phyloP scores from a whole-genome alignment of 257 asterid species.

The Nicotiana obtusifolia region DNA sequence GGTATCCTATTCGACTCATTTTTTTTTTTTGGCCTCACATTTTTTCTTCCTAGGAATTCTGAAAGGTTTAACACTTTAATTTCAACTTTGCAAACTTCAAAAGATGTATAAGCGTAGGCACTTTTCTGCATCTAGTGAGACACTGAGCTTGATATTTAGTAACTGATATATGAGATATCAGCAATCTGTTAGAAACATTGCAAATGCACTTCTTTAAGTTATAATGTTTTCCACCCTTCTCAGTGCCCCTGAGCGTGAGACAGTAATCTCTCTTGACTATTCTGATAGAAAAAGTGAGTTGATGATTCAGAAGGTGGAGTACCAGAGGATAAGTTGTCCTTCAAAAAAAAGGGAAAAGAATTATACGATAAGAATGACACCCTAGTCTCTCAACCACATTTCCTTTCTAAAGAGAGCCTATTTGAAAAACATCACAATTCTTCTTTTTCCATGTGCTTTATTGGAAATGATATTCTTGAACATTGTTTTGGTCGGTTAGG shows the following conservation, averaged over 20 bases:
- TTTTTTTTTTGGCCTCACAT: background rate
- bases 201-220: background rate
- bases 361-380: background rate
- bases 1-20: conserved; percentile 31
- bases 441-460: background rate
- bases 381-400: background rate
- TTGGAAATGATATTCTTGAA: background rate
- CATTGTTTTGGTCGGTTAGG: background rate
- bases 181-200: background rate
- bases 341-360: background rate
- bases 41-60: background rate
- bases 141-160: background rate
- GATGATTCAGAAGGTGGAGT: background rate
- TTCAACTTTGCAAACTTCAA: conserved; percentile 5
- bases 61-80: background rate
- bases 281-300: background rate
- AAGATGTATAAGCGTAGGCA: background rate
- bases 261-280: background rate
- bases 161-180: background rate
- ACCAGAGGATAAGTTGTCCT: background rate
- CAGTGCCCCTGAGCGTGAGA: background rate
- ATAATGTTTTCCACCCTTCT: background rate
- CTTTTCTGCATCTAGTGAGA: background rate
- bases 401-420: background rate
- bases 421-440: background rate